phyloP scores from a whole-genome alignment of 495 filamentous ascomycete species.

The Penicillium macrosclerotiorum region DNA sequence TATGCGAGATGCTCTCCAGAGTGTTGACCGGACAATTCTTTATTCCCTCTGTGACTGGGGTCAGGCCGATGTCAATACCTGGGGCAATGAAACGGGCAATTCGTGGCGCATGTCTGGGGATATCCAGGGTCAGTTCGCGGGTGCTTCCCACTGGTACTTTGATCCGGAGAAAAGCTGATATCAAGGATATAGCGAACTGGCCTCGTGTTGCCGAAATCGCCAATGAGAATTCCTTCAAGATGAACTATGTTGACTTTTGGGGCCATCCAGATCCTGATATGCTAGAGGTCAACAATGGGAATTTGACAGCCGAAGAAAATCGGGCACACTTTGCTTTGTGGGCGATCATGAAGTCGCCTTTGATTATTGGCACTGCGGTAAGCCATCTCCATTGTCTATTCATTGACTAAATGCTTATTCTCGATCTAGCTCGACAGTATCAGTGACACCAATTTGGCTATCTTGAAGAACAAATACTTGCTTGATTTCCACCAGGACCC shows the following conservation, averaged over 20 bases:
- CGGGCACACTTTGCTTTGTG: conserved; percentile 54
- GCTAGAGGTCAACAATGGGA: conserved; percentile 66
- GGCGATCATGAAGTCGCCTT: conserved; percentile 56
- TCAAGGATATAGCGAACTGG: conserved; percentile 34
- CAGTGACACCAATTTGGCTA: conserved; percentile 39
- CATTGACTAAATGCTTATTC: conserved; percentile 9
- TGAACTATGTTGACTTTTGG: conserved; percentile 51
- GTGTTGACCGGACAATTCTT: conserved; percentile 53
- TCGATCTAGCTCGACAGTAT: conserved; percentile 43
- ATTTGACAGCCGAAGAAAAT: conserved; percentile 49
- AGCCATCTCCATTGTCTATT: conserved; percentile 7
- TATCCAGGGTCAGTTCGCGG: conserved; percentile 43
- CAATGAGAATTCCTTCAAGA: conserved; percentile 45
- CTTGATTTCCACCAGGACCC: conserved; percentile 64
- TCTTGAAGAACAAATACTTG: conserved; percentile 58
- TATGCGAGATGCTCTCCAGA: conserved; percentile 62
- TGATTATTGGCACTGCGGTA: conserved; percentile 56
- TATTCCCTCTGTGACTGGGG: conserved; percentile 71
- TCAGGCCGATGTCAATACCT: conserved; percentile 46
- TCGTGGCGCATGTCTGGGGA: conserved; percentile 58
- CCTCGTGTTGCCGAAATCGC: conserved; percentile 38
- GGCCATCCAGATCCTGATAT: conserved; percentile 63
- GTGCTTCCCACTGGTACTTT: conserved; percentile 5
- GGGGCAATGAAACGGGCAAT: conserved; percentile 50
- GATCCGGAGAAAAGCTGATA: conserved; percentile 12